Conservation (phyloP, 768 basidiomycete species). For the Butyriboletus loyo region DNA sequence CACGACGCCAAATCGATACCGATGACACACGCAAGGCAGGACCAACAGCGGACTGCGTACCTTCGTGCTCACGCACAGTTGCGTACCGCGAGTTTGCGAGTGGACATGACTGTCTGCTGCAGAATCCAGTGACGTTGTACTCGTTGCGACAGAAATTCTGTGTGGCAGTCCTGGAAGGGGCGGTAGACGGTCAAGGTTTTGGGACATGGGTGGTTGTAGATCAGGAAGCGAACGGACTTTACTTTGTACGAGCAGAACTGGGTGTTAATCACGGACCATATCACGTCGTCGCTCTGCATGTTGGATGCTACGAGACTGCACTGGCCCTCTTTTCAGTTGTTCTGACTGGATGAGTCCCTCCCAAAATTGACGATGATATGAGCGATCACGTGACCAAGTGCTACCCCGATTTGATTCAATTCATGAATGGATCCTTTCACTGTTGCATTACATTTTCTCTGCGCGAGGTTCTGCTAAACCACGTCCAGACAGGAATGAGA, state of each 20-base stretch:
- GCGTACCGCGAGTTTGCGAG: constrained; percentile 98
- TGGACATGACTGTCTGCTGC: constrained; percentile 93
- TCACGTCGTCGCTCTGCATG: constrained; percentile 97
- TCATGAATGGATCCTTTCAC: not conserved
- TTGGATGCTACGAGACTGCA: not conserved
- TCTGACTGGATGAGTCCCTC: not conserved
- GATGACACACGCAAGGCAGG: not conserved
- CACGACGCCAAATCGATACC: not conserved
- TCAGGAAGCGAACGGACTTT: constrained; percentile 60
- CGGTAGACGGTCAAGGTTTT: constrained; percentile 1
- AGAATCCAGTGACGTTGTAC: constrained; percentile 97
- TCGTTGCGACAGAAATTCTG: constrained; percentile 99
- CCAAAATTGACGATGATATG: not conserved
- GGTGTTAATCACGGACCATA: constrained; percentile 93
- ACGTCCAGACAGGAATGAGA: not conserved
- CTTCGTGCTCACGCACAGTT: constrained; percentile 95
- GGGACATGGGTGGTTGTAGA: not conserved
- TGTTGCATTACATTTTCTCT: not conserved
- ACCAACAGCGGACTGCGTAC: constrained; percentile 36
- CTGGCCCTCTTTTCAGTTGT: not conserved
- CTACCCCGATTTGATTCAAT: not conserved
- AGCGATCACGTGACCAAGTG: constrained; percentile 9
- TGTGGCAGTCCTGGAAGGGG: constrained; percentile 70
- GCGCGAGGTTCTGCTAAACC: not conserved
- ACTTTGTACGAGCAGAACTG: constrained; percentile 99